Evolutionary conservation across 768 basidiomycete species (phyloP), one percentile per base, ranked within the genome.

Genomic region (Suillus americanus): DNA sequence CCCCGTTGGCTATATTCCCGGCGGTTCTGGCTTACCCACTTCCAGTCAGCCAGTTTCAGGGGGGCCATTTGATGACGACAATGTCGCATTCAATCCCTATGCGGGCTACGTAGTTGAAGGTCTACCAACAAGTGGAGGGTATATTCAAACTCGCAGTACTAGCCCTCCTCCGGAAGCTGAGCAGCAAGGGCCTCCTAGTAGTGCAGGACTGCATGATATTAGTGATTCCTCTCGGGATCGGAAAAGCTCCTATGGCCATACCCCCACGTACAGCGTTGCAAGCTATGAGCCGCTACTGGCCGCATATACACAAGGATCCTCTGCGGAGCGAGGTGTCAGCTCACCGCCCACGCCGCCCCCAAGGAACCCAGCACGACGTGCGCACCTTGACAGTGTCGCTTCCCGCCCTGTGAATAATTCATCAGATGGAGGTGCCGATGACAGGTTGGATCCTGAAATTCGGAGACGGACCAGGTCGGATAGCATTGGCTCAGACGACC

Each of bases 211-310:
- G 41, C 68, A 68, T 20, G 75, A 72, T 48, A 65, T 70, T 37
- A 67, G 74, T 33, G 67, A 71, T 53, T 74, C 76, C 35, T 72
- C 67, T 62, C 71, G 74, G 54, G 70, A 74, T 54, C 68, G 74
- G 53, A 69, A 69, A 70, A 70, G 78, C 43, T 76, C 75, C 13
- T 76, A 72, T 30, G 76, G 78, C 30, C 81, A 86, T 71, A 78
- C 79, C 33, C 77, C 81, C 51, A 82, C 82, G 65, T 78, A 83
- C 53, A 85, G 85, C 65, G 80, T 78, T 2, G 85, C 82, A 16
- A 89, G 88, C 74, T 82, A 82, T 62, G 89, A 90, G 67, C 86
- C 86, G 33, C 77, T 90, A 25, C 75, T 90, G 55, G 81, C 83
- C 30, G 75, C 79, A 14, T 85, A 80, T 63, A 73, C 75, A 45